phyloP scores from a whole-genome alignment of 2,329 filamentous ascomycete genomes.

The Colletotrichum sublineola region DNA sequence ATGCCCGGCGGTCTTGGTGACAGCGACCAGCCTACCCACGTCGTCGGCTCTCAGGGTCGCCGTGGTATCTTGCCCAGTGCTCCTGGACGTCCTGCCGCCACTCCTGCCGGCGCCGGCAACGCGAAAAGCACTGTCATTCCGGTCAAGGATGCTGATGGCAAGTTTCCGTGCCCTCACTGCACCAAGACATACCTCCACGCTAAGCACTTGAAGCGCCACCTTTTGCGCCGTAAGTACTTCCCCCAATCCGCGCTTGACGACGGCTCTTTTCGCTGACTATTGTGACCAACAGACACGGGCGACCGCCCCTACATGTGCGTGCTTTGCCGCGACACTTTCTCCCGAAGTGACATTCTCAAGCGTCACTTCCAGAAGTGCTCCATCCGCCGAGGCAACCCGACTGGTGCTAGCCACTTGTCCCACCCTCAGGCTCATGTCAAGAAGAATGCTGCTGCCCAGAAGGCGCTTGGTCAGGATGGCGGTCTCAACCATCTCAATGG shows the following conservation, averaged over 20 bases:
- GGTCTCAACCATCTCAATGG: conserved; percentile 72
- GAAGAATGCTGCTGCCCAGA: conserved; percentile 75
- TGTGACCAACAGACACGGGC: conserved; percentile 81
- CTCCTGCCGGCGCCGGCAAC: conserved; percentile 75
- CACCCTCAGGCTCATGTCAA: conserved; percentile 92
- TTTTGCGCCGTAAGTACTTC: conserved; percentile 87
- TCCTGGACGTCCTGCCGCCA: conserved; percentile 84
- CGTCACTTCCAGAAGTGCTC: conserved; percentile 99
- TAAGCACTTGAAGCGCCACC: conserved; percentile 97
- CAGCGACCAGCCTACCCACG: conserved; percentile 82
- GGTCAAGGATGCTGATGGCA: conserved; percentile 95
- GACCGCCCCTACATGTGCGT: conserved; percentile 99
- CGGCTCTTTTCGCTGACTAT: conserved; percentile 38
- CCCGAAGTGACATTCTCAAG: conserved; percentile 97
- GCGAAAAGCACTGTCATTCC: conserved; percentile 88
- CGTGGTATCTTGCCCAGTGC: conserved; percentile 93
- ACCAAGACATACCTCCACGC: conserved; percentile 98
- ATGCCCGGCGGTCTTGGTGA: conserved; percentile 70
- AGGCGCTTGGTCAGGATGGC: conserved; percentile 66
- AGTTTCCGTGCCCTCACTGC: conserved; percentile 98
- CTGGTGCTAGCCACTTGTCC: conserved; percentile 92
- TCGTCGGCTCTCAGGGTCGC: conserved; percentile 93
- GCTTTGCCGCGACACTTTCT: conserved; percentile 97
- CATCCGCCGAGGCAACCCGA: conserved; percentile 94
- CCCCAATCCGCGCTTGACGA: conserved; percentile 18